Conservation (phyloP, 1,284 basidiomycete species). For the Microbotryum silenes-acaulis region DNA sequence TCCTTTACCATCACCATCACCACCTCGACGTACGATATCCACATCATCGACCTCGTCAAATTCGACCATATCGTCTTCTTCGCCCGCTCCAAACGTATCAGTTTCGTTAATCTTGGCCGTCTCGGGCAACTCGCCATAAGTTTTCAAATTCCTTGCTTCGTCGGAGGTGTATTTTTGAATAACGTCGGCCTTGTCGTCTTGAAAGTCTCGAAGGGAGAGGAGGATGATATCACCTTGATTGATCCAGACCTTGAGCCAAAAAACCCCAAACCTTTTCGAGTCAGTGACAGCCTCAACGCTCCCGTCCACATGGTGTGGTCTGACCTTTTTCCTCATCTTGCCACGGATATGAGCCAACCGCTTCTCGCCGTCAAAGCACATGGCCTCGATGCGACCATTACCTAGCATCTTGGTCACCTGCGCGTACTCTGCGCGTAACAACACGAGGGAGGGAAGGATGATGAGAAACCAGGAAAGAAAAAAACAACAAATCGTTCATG, state of each 20-base stretch:
- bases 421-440: slow-evolving; percentile 67
- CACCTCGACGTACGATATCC: slow-evolving; percentile 6
- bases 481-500: too few relatives aligned
- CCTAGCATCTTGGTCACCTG: slow-evolving; percentile 99
- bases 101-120: slow-evolving; percentile 99
- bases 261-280: too few relatives aligned
- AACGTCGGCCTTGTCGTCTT: slow-evolving; percentile 98
- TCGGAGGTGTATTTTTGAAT: slow-evolving; percentile 90
- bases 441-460: background rate
- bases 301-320: too few relatives aligned
- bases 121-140: slow-evolving; percentile 94
- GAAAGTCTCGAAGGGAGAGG: slow-evolving; percentile 94
- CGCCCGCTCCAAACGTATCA: slow-evolving; percentile 82
- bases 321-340: slow-evolving; percentile 97
- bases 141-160: slow-evolving; percentile 81
- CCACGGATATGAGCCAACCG: slow-evolving; percentile 95
- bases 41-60: slow-evolving; percentile 28
- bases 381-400: slow-evolving; percentile 92
- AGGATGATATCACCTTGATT: slow-evolving; percentile 97
- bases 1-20: background rate
- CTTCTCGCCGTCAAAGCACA: slow-evolving; percentile 98
- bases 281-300: too few relatives aligned
- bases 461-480: too few relatives aligned
- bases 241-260: slow-evolving; percentile 73
- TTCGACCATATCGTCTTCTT: slow-evolving; percentile 39